phyloP scores from a whole-genome alignment of 768 basidiomycete genomes.

The Leccinum olivaceopallidum region DNA sequence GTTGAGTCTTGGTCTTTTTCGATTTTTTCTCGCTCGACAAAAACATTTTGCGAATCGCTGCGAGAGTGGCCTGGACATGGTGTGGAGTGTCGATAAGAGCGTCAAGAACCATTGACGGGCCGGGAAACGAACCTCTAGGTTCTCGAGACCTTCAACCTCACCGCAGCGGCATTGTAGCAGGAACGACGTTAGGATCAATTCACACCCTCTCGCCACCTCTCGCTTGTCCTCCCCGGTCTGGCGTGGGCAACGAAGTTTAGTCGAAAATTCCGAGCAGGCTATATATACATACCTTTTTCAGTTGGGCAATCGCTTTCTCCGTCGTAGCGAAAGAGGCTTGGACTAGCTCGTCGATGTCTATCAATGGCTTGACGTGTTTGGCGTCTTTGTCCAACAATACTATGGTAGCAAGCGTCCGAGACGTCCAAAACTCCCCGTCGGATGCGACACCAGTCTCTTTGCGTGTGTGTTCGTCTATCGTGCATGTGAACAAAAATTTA shows the following conservation, averaged over 20 bases:
- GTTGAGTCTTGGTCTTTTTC: conserved; percentile 35
- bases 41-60: conserved; percentile 60
- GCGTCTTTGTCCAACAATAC: conserved; percentile 58
- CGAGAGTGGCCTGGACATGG: conserved; percentile 60
- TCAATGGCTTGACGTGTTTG: conserved; percentile 62
- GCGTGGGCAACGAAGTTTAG: background rate
- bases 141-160: conserved; percentile 56
- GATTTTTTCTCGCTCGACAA: conserved; percentile 40
- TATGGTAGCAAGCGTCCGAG: conserved; percentile 60
- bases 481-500: conserved; percentile 1
- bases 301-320: conserved; percentile 38
- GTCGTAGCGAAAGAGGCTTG: conserved; percentile 46
- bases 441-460: conserved; percentile 64
- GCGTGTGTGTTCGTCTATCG: conserved; percentile 44
- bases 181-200: conserved; percentile 69
- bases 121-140: conserved; percentile 55
- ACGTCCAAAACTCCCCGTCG: conserved; percentile 80
- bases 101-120: background rate
- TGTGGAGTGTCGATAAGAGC: background rate
- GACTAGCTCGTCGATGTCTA: conserved; percentile 58
- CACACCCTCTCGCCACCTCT: conserved; percentile 56
- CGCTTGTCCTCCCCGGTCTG: conserved; percentile 19
- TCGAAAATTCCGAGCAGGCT: background rate
- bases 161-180: conserved; percentile 73
- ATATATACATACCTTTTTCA: conserved; percentile 43